phyloP scores from a whole-genome alignment of 139 green algal species.

The Chlorella sp. region DNA sequence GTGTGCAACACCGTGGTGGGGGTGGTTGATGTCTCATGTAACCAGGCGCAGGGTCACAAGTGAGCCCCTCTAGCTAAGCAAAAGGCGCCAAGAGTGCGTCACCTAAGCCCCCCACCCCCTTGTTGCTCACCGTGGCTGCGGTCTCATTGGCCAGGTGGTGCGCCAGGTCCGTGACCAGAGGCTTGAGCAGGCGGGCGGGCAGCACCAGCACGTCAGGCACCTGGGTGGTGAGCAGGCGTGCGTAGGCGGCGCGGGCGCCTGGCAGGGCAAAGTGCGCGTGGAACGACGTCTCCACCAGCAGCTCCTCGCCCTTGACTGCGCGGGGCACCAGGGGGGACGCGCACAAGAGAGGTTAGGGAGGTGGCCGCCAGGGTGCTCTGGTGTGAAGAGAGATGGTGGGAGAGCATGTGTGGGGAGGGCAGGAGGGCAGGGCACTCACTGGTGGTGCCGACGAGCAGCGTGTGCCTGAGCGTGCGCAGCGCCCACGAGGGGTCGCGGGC shows the following conservation, averaged over 20 bases:
- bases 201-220: background rate
- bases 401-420: too few relatives aligned
- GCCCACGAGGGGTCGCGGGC: background rate
- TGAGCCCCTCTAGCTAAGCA: too few relatives aligned
- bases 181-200: background rate
- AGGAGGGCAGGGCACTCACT: too few relatives aligned
- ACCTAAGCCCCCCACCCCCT: too few relatives aligned
- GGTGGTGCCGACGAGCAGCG: background rate
- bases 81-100: too few relatives aligned
- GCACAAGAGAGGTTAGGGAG: too few relatives aligned
- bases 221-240: background rate
- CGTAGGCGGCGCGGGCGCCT: background rate
- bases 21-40: too few relatives aligned
- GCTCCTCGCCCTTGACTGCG: background rate
- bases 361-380: too few relatives aligned
- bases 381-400: too few relatives aligned
- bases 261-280: background rate
- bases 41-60: too few relatives aligned
- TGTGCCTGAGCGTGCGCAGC: background rate
- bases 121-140: background rate
- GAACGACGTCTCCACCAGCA: background rate
- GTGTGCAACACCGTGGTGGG: too few relatives aligned
- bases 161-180: background rate
- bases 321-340: too few relatives aligned
- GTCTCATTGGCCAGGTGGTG: background rate